Percentiles rank a stretch among this genome's conserved stretches.
These are phyloP conservation scores for Penicillium nordicum DNA, from an alignment of 2,329 filamentous ascomycete genomes.

Conservation along the genomic window DNA sequence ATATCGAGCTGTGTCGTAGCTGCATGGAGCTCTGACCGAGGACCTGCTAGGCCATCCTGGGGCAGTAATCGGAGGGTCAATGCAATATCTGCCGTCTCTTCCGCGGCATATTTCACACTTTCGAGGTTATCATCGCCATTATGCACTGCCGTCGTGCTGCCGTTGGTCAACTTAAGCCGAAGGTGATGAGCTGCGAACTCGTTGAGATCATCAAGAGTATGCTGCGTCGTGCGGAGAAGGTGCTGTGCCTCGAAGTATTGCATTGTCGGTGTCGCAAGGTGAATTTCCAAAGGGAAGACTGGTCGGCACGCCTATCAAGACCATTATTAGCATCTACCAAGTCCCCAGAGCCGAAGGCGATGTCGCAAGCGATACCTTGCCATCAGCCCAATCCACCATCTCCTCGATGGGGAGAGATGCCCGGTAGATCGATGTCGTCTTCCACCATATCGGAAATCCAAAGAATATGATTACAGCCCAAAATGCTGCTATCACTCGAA, in stretches of 20 bases:
- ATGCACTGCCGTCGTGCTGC: slow-evolving; percentile 5
- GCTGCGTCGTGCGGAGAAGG: slow-evolving; percentile 76
- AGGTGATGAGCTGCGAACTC: slow-evolving; percentile 83
- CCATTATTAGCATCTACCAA: slow-evolving; percentile 7
- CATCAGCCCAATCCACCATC: slow-evolving; percentile 91
- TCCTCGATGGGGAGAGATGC: slow-evolving; percentile 75
- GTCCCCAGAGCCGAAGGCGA: not conserved
- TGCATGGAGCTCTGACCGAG: slow-evolving; percentile 62
- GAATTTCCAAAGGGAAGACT: slow-evolving; percentile 81
- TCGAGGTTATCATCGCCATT: slow-evolving; percentile 11
- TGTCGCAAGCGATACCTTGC: slow-evolving; percentile 58
- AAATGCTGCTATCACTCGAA: slow-evolving; percentile 77
- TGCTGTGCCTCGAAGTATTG: slow-evolving; percentile 65
- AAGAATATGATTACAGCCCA: slow-evolving; percentile 82
- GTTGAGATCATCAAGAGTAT: slow-evolving; percentile 79
- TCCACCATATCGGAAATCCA: slow-evolving; percentile 92
- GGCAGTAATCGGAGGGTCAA: slow-evolving; percentile 69
- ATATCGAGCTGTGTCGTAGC: slow-evolving; percentile 72
- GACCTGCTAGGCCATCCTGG: slow-evolving; percentile 43
- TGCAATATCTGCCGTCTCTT: slow-evolving; percentile 49
- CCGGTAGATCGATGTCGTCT: slow-evolving; percentile 87
- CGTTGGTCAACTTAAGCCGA: slow-evolving; percentile 61
- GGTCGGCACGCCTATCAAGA: slow-evolving; percentile 71
- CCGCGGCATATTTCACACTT: slow-evolving; percentile 3
- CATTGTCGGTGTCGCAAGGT: slow-evolving; percentile 66